Conservation (phyloP, 768 basidiomycete species). For the Agrocybe chaxingu region DNA sequence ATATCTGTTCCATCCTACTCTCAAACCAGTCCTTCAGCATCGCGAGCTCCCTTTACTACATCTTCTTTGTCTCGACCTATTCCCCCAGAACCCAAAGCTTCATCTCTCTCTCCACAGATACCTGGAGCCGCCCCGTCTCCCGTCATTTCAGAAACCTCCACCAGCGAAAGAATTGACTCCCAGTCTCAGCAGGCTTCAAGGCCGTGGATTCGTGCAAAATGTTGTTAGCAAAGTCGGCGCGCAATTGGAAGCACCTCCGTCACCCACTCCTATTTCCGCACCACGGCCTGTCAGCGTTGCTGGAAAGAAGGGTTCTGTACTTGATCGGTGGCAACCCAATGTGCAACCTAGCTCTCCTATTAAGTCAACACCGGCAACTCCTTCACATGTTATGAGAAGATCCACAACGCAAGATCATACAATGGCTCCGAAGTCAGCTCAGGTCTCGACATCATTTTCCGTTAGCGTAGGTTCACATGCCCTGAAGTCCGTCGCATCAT, state of each 20-base stretch:
- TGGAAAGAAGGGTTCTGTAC: slow-evolving; percentile 50
- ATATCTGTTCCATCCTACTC: slow-evolving; percentile 17
- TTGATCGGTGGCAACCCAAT: slow-evolving; percentile 68
- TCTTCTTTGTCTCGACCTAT: slow-evolving; percentile 52
- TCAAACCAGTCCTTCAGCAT: slow-evolving; percentile 10
- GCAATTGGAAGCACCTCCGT: slow-evolving; percentile 42
- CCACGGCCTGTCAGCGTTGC: slow-evolving; percentile 22
- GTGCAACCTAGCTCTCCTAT: slow-evolving; percentile 37
- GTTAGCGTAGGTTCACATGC: slow-evolving; percentile 10
- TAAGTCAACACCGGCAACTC: slow-evolving; percentile 30
- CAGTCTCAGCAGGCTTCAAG: slow-evolving; percentile 77
- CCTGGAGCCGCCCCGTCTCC: slow-evolving; percentile 45
- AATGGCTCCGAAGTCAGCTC: neutral
- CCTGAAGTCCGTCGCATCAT: slow-evolving; percentile 33
- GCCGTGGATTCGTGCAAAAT: slow-evolving; percentile 83
- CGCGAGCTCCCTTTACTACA: slow-evolving; percentile 25
- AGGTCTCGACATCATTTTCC: neutral
- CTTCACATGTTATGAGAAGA: slow-evolving; percentile 30
- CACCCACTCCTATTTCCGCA: slow-evolving; percentile 28
- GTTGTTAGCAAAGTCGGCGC: slow-evolving; percentile 67
- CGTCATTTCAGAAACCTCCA: slow-evolving; percentile 55
- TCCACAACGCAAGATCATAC: slow-evolving; percentile 10
- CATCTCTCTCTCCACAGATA: slow-evolving; percentile 40
- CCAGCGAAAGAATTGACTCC: slow-evolving; percentile 72
- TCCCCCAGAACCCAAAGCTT: slow-evolving; percentile 44